Percentiles rank a stretch among this genome's conserved stretches.
phyloP scores from a whole-genome alignment of 2,329 filamentous ascomycete species.

The Corynespora cassiicola region DNA sequence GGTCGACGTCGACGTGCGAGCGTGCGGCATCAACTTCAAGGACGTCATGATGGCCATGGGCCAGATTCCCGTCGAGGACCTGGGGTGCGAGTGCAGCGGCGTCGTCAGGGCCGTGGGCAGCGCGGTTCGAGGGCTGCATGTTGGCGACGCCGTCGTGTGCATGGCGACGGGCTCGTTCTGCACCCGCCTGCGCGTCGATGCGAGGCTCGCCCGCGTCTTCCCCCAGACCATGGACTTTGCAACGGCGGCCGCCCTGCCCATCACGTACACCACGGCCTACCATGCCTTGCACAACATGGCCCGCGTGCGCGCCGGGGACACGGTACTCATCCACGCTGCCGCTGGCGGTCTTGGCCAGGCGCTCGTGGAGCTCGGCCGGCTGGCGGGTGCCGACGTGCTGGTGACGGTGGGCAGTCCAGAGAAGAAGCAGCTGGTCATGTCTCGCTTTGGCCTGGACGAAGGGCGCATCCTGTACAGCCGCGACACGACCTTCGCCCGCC shows the following conservation, averaged over 20 bases:
- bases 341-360: constrained; percentile 26
- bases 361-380: constrained; percentile 20
- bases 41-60: constrained; percentile 12
- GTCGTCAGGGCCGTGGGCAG: background rate
- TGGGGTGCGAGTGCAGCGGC: constrained; percentile 4
- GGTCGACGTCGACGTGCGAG: constrained; percentile 9
- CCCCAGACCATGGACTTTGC: constrained; percentile 11
- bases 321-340: constrained; percentile 28
- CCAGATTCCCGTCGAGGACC: constrained; percentile 6
- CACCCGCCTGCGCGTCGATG: no score
- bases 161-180: no score
- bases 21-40: constrained; percentile 17
- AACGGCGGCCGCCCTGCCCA: constrained; percentile 8
- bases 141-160: no score
- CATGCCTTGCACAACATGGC: constrained; percentile 26
- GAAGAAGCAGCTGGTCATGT: constrained; percentile 17
- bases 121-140: no score
- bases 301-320: constrained; percentile 33
- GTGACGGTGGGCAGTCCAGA: constrained; percentile 20
- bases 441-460: constrained; percentile 15
- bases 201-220: no score
- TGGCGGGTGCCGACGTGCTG: constrained; percentile 18
- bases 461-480: constrained; percentile 35
- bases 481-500: constrained; percentile 26
- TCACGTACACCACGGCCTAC: constrained; percentile 9